Evolutionary conservation across 768 basidiomycete genomes (phyloP), one percentile per base, ranked within the genome.

Genomic region (Tylopilus cervinicoccineus): DNA sequence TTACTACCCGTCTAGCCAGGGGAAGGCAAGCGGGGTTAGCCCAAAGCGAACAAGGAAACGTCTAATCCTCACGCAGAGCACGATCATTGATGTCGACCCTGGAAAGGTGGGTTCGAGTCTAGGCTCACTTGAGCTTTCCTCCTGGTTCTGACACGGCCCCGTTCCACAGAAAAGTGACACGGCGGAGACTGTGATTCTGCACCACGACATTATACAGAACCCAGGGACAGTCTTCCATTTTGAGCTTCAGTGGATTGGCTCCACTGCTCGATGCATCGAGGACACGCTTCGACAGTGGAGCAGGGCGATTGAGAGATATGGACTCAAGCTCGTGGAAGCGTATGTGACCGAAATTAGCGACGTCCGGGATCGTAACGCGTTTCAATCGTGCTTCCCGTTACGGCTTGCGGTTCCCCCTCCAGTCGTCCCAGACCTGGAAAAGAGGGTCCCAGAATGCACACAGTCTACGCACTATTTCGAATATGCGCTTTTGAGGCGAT

Each of bases 161-260:
- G 11, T 34, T 24, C 39, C 34, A n/a, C 69, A 88, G 84, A 78
- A 78, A 69, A 93, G 89, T 59, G 86, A 90, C 64, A 86, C 91
- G 58, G 88, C 92, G 1, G 93, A 96, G 67, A 79, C 84, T 3
- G 88, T 90, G 16, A 77, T 94, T 26, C 74, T 97, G 22, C 94
- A 97, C 63, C 84, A 94, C 66, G 96, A 98, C 68, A 81, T 96
- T 48, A 88, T 95, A 44, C 95, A 97, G 66, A 97, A 97, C 60
- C 88, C 92, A 0, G 80, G 76, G n/a, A 95, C 87, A 24, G 90
- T 88, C 50, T 96, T 96, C 70, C 95, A 98, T 66, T 93, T 98
- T 58, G 94, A 99, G 67, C 75, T 99, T 24, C 90, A 95, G 52
- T 99, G 96, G 95, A 86, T 98, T 33, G 93, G 92, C 3, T 88